phyloP scores from a whole-genome alignment of 1,139 yeast genomes.

The Zygoascus sp. region DNA sequence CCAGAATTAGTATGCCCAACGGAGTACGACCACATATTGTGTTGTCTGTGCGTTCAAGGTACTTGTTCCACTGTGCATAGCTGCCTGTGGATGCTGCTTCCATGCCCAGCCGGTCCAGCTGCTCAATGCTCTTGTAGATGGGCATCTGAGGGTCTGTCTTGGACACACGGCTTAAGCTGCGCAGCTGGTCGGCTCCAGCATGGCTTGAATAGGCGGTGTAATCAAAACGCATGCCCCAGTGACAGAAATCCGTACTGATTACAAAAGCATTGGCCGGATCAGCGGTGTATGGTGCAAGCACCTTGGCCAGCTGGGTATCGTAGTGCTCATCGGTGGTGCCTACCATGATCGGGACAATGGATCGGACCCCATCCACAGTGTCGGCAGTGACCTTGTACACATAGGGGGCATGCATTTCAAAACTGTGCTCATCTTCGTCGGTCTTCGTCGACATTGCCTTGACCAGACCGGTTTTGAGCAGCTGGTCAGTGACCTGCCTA shows the following conservation, averaged over 20 bases:
- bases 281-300: conserved; percentile 51
- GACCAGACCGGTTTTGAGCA: conserved; percentile 43
- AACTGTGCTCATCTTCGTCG: conserved; percentile 87
- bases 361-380: conserved; percentile 36
- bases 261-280: conserved; percentile 64
- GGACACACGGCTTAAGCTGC: conserved; percentile 15
- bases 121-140: conserved; percentile 68
- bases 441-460: conserved; percentile 51
- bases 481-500: conserved; percentile 33
- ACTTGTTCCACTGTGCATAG: conserved; percentile 57
- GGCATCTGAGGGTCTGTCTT: conserved; percentile 33
- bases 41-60: conserved; percentile 67
- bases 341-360: conserved; percentile 75
- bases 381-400: conserved; percentile 45
- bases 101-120: conserved; percentile 69
- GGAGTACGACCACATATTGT: conserved; percentile 96
- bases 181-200: conserved; percentile 17
- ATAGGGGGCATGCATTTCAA: conserved; percentile 92
- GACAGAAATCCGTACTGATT: conserved; percentile 90
- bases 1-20: conserved; percentile 54
- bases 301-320: conserved; percentile 45
- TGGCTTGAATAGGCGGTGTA: conserved; percentile 54
- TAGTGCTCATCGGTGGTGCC: conserved; percentile 53
- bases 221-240: conserved; percentile 84
- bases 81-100: conserved; percentile 51